A percentile compares a stretch with the other conserved stretches of the same genome.
These are phyloP conservation scores for Fusarium pseudonygamai DNA, from an alignment of 2,329 filamentous ascomycete species.

Conservation along the genomic window DNA sequence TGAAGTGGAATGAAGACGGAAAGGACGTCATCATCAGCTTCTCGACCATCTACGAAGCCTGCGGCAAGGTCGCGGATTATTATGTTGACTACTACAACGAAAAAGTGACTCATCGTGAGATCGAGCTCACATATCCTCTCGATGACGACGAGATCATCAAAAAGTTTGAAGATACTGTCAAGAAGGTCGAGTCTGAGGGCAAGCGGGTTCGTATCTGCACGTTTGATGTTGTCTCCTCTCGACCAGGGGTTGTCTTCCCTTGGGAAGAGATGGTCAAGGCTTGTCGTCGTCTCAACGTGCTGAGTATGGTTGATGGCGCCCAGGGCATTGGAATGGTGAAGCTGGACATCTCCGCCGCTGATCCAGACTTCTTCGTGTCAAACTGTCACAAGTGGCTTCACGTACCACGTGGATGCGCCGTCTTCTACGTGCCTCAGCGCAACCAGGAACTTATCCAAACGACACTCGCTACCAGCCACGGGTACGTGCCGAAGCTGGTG, in stretches of 20 bases:
- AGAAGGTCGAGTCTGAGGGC: conserved; percentile 61
- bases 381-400: conserved; percentile 95
- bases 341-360: conserved; percentile 71
- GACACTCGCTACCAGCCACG: conserved; percentile 82
- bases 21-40: conserved; percentile 84
- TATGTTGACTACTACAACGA: conserved; percentile 71
- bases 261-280: conserved; percentile 72
- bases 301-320: conserved; percentile 84
- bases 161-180: conserved; percentile 68
- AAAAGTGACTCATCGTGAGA: conserved; percentile 57
- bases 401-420: conserved; percentile 79
- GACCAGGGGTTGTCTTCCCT: conserved; percentile 82
- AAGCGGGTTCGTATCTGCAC: conserved; percentile 70
- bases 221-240: conserved; percentile 83
- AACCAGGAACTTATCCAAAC: conserved; percentile 81
- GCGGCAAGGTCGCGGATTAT: conserved; percentile 76
- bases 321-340: conserved; percentile 84
- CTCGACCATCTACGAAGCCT: conserved; percentile 79
- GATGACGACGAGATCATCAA: conserved; percentile 73
- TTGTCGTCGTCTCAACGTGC: conserved; percentile 73
- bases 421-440: conserved; percentile 79
- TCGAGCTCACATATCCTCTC: conserved; percentile 74
- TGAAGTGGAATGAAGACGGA: conserved; percentile 73
- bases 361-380: conserved; percentile 86
- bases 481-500: conserved; percentile 65